Evolutionary conservation across 805 yeast species (phyloP).

Genomic region (Blastobotrys muscicola): DNA sequence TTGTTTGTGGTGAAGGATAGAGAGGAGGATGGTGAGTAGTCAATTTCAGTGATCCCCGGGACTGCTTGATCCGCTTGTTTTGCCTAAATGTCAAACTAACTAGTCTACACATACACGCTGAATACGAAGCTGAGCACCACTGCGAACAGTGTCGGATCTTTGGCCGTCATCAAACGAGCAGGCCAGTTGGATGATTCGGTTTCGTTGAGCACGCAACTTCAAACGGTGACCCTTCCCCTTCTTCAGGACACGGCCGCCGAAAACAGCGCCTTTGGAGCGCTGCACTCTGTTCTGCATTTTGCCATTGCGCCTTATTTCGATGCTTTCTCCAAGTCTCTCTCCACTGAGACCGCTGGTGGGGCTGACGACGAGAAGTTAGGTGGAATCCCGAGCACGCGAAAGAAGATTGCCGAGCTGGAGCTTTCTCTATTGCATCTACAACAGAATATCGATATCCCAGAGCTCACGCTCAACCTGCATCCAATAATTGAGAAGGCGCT

Average conservation of each 20-base stretch:
- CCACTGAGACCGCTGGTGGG: constrained; percentile 3
- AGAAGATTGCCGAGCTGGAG: constrained; percentile 59
- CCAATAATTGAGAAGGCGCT: constrained; percentile 38
- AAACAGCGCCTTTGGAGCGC: constrained; percentile 34
- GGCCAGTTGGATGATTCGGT: constrained; percentile 9
- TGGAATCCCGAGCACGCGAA: constrained; percentile 41
- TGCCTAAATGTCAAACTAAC: too few species aligned
- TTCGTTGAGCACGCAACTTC: constrained; percentile 24
- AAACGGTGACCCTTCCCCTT: constrained; percentile 30
- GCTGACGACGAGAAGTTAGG: constrained; percentile 7
- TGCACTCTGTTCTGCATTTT: constrained; percentile 49
- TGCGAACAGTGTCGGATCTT: constrained; percentile 8
- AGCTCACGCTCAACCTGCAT: constrained; percentile 44
- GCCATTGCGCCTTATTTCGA: constrained; percentile 70
- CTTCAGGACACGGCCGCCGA: constrained; percentile 6
- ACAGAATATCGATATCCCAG: constrained; percentile 60
- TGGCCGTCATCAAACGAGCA: constrained; percentile 21
- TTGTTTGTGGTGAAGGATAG: constrained; percentile 18
- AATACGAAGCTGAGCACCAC: constrained; percentile 10
- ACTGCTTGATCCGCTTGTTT: too few species aligned
- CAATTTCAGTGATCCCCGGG: too few species aligned
- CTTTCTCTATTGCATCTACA: constrained; percentile 58
- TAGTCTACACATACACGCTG: constrained; percentile 3
- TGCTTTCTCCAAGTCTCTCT: constrained; percentile 26
- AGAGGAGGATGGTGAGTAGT: constrained; percentile 7